Percentiles rank a stretch among this genome's conserved stretches.
Evolutionary conservation across 257 asterid genomes (phyloP).

Genomic region (Vinca minor): DNA sequence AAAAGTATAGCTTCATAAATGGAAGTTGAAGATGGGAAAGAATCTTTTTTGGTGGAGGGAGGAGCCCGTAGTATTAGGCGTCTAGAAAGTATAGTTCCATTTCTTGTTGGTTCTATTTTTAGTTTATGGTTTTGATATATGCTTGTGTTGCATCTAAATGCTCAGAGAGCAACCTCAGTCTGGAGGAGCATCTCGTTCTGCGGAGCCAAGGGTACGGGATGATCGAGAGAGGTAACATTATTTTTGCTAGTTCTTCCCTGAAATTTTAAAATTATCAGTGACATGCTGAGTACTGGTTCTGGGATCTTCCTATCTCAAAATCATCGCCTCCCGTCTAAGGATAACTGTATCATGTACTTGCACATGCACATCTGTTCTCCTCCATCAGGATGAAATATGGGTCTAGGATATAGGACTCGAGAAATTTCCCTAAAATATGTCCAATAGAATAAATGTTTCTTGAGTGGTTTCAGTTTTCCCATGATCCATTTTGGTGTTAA

Average conservation of each 20-base stretch:
- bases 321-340: neutral
- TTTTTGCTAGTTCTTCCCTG: no score
- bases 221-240: no score
- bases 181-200: constrained; percentile 78
- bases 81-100: neutral
- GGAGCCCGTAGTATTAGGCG: neutral
- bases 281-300: constrained; percentile 34
- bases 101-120: neutral
- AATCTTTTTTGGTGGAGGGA: neutral
- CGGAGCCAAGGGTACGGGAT: no score
- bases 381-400: neutral
- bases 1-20: neutral
- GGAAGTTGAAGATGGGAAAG: neutral
- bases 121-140: neutral
- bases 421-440: no score
- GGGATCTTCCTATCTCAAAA: neutral
- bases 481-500: neutral
- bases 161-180: constrained; percentile 70
- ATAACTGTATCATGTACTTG: neutral
- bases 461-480: neutral
- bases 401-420: neutral
- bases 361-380: neutral
- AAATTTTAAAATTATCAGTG: no score
- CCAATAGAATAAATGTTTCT: no score
- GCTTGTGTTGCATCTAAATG: constrained; percentile 9